phyloP scores from a whole-genome alignment of 306 rosid species.

The Begonia peltatifolia region DNA sequence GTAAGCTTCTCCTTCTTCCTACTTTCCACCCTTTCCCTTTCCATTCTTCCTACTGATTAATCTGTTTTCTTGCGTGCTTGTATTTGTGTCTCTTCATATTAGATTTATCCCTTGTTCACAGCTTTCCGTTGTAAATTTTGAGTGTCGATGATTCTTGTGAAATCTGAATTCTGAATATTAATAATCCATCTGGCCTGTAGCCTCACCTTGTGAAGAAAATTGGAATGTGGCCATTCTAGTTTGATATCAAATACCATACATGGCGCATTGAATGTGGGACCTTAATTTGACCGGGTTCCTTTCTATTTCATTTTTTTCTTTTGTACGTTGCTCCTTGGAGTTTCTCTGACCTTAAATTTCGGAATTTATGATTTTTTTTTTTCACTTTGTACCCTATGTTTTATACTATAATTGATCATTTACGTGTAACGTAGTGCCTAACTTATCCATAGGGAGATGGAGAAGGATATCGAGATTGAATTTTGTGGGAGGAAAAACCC shows the following conservation, averaged over 20 bases:
- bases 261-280: not conserved
- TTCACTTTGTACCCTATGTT: not conserved
- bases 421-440: slow-evolving; percentile 18
- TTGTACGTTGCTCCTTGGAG: not conserved
- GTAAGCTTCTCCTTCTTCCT: slow-evolving; percentile 29
- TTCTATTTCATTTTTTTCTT: not conserved
- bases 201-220: too few species aligned
- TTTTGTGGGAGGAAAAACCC: slow-evolving; percentile 18
- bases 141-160: too few species aligned
- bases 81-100: too few species aligned
- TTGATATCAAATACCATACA: not conserved
- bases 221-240: too few species aligned
- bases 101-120: too few species aligned
- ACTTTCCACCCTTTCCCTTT: not conserved
- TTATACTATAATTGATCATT: not conserved
- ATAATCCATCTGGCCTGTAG: too few species aligned
- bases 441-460: slow-evolving; percentile 43
- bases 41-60: not conserved
- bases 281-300: not conserved
- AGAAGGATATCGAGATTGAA: slow-evolving; percentile 29
- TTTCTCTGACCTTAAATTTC: not conserved
- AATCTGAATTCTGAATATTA: too few species aligned
- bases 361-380: slow-evolving; percentile 1
- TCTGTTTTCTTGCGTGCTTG: not conserved
- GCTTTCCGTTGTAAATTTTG: too few species aligned